Percentiles rank a stretch among this genome's conserved stretches.
phyloP scores from a whole-genome alignment of 73 alveolate species.

The Stentor roeselii region DNA sequence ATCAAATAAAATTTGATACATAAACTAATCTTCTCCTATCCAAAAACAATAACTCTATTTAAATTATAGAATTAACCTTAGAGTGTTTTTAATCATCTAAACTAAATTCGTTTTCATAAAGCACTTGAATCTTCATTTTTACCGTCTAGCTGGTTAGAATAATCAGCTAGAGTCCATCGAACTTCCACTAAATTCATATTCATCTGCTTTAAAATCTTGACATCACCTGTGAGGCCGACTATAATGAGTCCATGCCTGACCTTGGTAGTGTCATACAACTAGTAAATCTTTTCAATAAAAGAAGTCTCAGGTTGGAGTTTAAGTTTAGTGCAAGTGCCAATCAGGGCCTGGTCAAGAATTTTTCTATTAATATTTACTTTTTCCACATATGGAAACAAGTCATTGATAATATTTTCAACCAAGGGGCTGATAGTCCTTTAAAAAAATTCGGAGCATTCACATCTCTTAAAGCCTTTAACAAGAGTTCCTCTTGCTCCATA shows the following conservation, averaged over 20 bases:
- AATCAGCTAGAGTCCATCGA: no score
- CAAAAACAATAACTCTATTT: no score
- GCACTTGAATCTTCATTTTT: no score
- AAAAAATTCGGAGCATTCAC: slow-evolving; percentile 86
- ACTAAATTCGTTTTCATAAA: no score
- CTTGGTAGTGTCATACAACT: slow-evolving; percentile 96
- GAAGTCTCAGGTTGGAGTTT: slow-evolving; percentile 86
- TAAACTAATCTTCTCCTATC: no score
- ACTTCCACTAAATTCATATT: no score
- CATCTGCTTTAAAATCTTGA: slow-evolving; percentile 94
- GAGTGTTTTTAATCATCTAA: no score
- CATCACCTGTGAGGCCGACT: slow-evolving; percentile 99
- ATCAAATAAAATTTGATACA: no score
- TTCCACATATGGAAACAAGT: slow-evolving; percentile 98
- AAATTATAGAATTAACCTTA: no score
- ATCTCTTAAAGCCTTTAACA: not conserved
- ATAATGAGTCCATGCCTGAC: slow-evolving; percentile 99
- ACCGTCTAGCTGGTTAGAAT: no score
- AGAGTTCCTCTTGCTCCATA: not conserved
- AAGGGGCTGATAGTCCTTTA: slow-evolving; percentile 95
- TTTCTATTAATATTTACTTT: slow-evolving; percentile 90
- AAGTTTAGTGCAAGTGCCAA: slow-evolving; percentile 55
- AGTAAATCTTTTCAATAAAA: slow-evolving; percentile 95
- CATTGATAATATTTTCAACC: slow-evolving; percentile 94
- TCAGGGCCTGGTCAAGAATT: slow-evolving; percentile 83